Evolutionary conservation across 768 basidiomycete species (phyloP).

Genomic region (Phaffia tasmanica): DNA sequence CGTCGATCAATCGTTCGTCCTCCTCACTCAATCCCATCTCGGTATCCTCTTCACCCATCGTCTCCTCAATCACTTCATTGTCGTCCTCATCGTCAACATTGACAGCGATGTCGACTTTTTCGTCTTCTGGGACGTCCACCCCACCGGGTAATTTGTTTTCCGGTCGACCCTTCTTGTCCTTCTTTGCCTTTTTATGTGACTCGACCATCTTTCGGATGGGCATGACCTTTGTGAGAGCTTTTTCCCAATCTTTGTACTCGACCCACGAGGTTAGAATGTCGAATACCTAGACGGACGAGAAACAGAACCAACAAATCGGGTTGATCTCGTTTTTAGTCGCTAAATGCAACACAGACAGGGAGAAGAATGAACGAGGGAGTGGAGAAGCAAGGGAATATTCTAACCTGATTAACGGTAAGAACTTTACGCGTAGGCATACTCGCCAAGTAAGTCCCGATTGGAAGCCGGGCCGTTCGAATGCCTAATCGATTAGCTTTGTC

Average conservation of each 20-base stretch:
- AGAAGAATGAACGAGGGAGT: not conserved
- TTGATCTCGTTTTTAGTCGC: not conserved
- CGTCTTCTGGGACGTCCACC: too few relatives aligned
- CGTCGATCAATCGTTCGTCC: too few relatives aligned
- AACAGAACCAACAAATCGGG: not conserved
- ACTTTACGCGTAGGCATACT: slow-evolving; percentile 84
- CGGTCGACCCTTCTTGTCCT: too few relatives aligned
- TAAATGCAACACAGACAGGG: not conserved
- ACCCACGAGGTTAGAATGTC: slow-evolving; percentile 85
- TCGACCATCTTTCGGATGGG: slow-evolving; percentile 68
- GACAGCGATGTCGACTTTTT: too few relatives aligned
- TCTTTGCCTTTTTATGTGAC: slow-evolving; percentile 33
- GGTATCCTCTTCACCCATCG: too few relatives aligned
- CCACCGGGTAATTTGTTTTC: too few relatives aligned
- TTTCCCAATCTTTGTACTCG: slow-evolving; percentile 59
- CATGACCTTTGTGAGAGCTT: slow-evolving; percentile 76
- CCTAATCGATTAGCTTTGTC: slow-evolving; percentile 66
- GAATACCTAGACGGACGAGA: slow-evolving; percentile 48
- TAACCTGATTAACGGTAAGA: slow-evolving; percentile 84
- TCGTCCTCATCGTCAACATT: too few relatives aligned
- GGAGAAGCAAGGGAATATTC: slow-evolving; percentile 8
- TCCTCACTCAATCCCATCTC: too few relatives aligned
- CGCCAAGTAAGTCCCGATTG: slow-evolving; percentile 82
- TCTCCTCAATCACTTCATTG: too few relatives aligned
- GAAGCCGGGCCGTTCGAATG: slow-evolving; percentile 76